Evolutionary conservation across 805 yeast species (phyloP), one percentile per base, ranked within the genome.

Genomic region (Myxozyma vanderwaltii): DNA sequence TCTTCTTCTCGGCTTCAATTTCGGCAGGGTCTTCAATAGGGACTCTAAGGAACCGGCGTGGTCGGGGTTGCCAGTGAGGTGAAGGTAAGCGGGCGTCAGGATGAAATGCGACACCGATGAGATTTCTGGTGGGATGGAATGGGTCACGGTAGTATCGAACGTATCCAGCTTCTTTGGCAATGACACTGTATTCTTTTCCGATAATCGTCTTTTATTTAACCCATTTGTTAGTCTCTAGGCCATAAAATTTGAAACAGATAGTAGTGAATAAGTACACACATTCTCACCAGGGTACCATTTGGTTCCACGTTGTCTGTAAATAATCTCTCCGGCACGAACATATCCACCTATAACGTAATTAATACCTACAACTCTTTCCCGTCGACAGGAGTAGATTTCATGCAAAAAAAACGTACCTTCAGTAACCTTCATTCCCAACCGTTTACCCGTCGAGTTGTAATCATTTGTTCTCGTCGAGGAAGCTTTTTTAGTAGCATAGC

Each of bases 251-350:
- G 51, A n/a, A 54, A 35, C 5, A 13, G 29, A 13, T 29, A 41
- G 2, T 2, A 38, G 15, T 3, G 26, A 15, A 13, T 15, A 7
- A 17, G 12, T 35, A 31, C 65, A 41, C 23, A 84, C 88, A 68
- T 94, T 91, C 66, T 88, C 95, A 35, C 99, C 99, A 0, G 99
- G 98, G 70, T 84, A 94, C 73, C 91, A 88, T 69, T 83, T 86
- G 19, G 98, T 90, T 68, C 99, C 99, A 72, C 98, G 82, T 72
- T 94, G 99, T 72, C 97, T 84, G 84, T 88, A 83, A 39, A 94
- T 79, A 66, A 94, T 91, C 69, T 91, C 88, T 8, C 97, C 97
- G 1, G 89, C 84, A 51, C 80, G 79, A 0, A 92, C 96, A 31
- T 69, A 70, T 47, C 77, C 75, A 27, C 68, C 69, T 63, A 19